Percentiles rank a stretch among this genome's conserved stretches.
Evolutionary conservation across 345 rosid genomes (phyloP).

Genomic region (Populus simonii): DNA sequence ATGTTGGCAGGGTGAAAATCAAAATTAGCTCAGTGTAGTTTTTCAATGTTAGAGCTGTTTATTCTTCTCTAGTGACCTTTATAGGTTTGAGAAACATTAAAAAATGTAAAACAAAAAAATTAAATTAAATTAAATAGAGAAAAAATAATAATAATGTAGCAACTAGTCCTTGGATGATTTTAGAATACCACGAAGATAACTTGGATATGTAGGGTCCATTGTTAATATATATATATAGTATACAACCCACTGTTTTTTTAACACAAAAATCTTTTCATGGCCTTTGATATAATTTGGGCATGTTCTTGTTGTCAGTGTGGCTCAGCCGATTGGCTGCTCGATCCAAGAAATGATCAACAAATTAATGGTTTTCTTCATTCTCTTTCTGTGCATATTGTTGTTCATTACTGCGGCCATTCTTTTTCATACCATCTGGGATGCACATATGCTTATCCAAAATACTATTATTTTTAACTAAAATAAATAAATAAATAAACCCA

Average conservation of each 20-base stretch:
- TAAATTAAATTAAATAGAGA: neutral
- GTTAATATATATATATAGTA: slow-evolving; percentile 8
- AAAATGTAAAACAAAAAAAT: neutral
- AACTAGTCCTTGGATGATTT: neutral
- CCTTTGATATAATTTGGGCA: neutral
- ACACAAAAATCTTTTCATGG: too few species aligned
- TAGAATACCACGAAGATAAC: neutral
- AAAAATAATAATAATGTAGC: slow-evolving; percentile 13
- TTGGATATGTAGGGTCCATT: neutral
- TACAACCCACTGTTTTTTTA: neutral
- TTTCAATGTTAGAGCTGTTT: neutral
- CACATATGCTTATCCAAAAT: too few species aligned
- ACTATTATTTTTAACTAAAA: too few species aligned
- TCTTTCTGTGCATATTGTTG: neutral
- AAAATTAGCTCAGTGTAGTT: neutral
- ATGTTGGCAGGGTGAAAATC: neutral
- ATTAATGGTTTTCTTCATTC: neutral
- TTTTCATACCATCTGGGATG: neutral
- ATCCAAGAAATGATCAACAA: slow-evolving; percentile 2
- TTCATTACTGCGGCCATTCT: neutral
- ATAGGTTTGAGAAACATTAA: neutral
- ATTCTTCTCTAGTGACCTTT: neutral
- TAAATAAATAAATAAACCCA: too few species aligned
- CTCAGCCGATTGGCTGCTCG: neutral
- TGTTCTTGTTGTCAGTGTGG: slow-evolving; percentile 10